Evolutionary conservation across 106 monocot species (phyloP).

Genomic region (Platanthera zijinensis): DNA sequence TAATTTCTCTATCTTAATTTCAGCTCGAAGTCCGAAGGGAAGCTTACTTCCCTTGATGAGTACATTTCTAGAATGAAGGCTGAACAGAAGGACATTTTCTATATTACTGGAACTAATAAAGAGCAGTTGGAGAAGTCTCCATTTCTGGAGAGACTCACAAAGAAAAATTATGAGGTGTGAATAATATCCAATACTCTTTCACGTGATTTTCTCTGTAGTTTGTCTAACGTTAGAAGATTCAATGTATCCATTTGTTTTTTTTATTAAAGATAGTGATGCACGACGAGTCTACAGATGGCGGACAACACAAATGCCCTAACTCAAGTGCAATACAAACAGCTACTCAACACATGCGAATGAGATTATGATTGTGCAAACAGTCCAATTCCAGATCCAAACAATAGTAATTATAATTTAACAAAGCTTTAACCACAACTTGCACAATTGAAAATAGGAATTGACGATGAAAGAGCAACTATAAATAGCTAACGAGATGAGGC

Average conservation of each 20-base stretch:
- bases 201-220: neutral
- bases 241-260: neutral
- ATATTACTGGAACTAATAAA: conserved; percentile 94
- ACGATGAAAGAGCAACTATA: too few species aligned
- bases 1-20: conserved; percentile 3
- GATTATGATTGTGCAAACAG: too few species aligned
- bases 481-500: too few species aligned
- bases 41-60: conserved; percentile 80
- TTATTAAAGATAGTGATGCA: neutral
- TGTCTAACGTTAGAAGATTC: neutral
- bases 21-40: conserved; percentile 93
- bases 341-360: too few species aligned
- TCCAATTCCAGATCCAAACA: too few species aligned
- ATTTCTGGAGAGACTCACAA: conserved; percentile 90
- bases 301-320: too few species aligned
- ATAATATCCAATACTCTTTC: neutral
- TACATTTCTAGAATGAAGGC: conserved; percentile 98
- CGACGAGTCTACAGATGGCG: too few species aligned
- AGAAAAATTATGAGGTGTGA: conserved; percentile 91
- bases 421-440: too few species aligned
- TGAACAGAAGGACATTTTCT: conserved; percentile 92
- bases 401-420: too few species aligned
- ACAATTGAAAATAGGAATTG: too few species aligned
- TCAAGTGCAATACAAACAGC: too few species aligned
- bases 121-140: conserved; percentile 98